Conservation (phyloP, 208 protist species). For the Crithidia bombi region DNA sequence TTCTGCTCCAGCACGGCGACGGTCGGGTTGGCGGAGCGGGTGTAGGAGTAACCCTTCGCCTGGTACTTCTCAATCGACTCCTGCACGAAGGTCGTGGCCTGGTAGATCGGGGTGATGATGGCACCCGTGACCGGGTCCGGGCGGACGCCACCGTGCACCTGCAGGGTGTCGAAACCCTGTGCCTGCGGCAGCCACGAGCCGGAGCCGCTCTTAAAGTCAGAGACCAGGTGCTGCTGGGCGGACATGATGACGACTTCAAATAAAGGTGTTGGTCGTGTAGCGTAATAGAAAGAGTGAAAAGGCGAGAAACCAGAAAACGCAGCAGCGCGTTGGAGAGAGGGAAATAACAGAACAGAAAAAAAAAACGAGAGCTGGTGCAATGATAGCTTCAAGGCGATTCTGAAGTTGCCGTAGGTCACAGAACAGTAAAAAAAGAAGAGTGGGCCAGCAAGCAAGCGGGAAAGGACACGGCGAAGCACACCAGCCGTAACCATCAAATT, state of each 20-base stretch:
- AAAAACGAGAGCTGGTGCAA: too few relatives aligned
- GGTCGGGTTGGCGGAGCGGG: conserved; percentile 95
- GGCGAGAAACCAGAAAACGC: too few relatives aligned
- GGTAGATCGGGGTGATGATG: conserved; percentile 90
- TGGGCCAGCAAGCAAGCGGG: too few relatives aligned
- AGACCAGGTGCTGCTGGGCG: conserved; percentile 74
- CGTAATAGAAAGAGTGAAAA: conserved; percentile 19
- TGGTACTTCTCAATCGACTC: conserved; percentile 87
- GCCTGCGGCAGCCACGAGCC: conserved; percentile 71
- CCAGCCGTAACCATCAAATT: too few relatives aligned
- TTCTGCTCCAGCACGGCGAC: conserved; percentile 88
- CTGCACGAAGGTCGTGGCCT: conserved; percentile 91
- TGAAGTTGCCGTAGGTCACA: too few relatives aligned
- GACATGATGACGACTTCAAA: conserved; percentile 49
- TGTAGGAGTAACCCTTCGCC: conserved; percentile 91
- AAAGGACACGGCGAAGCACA: too few relatives aligned
- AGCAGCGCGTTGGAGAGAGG: too few relatives aligned
- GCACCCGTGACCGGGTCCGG: conserved; percentile 89
- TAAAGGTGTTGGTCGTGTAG: neutral
- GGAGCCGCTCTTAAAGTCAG: conserved; percentile 61
- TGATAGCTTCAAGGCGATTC: too few relatives aligned
- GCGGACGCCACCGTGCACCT: conserved; percentile 82
- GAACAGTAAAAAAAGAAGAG: too few relatives aligned
- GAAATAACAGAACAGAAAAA: too few relatives aligned
- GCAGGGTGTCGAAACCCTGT: conserved; percentile 84